Evolutionary conservation across 2,329 filamentous ascomycete species (phyloP).

Genomic region (Colletotrichum echinochloae): DNA sequence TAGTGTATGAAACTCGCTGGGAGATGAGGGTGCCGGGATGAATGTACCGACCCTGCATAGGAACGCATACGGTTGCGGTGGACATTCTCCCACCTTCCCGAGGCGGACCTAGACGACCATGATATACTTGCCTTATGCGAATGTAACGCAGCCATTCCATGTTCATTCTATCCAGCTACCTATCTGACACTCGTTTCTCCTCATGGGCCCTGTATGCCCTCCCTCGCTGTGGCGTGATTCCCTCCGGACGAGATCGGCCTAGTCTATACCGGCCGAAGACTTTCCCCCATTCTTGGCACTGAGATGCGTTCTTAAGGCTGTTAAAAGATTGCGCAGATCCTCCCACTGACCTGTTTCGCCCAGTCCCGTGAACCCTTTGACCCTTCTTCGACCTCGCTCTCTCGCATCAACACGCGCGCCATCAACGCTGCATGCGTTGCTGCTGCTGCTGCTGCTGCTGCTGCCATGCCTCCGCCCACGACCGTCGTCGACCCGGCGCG

Average conservation of each 20-base stretch:
- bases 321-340: slow-evolving; percentile 29
- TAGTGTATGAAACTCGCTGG: not conserved
- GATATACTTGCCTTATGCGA: not conserved
- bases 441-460: too few species aligned
- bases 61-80: slow-evolving; percentile 11
- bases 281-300: not conserved
- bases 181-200: not conserved
- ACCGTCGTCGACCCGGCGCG: slow-evolving; percentile 39
- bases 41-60: not conserved
- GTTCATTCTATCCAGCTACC: not conserved
- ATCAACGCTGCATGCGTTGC: slow-evolving; percentile 1
- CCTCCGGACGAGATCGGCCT: not conserved
- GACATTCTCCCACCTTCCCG: not conserved
- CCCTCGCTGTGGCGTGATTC: slow-evolving; percentile 3
- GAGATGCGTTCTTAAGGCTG: not conserved
- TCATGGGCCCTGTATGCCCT: not conserved
- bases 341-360: not conserved
- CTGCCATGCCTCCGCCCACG: slow-evolving; percentile 18
- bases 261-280: not conserved
- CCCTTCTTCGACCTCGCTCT: not conserved
- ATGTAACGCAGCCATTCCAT: not conserved
- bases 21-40: not conserved
- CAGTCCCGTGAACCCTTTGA: slow-evolving; percentile 1
- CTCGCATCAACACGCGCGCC: not conserved
- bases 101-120: not conserved